A percentile compares a stretch with the other conserved stretches of the same genome.
Conservation (phyloP, 2,329 filamentous ascomycete species). For the Epichloe festucae region DNA sequence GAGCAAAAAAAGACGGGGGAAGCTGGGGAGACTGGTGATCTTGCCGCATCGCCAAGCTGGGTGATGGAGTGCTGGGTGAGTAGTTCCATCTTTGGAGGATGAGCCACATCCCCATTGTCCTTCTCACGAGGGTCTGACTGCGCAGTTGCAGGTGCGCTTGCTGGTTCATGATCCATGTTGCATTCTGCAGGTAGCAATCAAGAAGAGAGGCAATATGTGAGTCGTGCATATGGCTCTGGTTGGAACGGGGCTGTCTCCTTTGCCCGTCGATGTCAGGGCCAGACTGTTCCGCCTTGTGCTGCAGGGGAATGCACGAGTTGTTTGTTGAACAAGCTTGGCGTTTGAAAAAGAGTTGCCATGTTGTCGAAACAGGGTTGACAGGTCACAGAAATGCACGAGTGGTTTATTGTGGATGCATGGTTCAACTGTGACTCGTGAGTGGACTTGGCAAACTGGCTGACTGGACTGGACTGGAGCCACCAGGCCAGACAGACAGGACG, state of each 20-base stretch:
- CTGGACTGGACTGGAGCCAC: too few species aligned
- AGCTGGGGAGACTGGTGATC: not conserved
- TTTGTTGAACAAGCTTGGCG: not conserved
- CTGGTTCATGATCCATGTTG: not conserved
- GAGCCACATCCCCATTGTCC: not conserved
- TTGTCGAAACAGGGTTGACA: not conserved
- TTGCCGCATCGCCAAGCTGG: not conserved
- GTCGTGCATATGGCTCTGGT: not conserved
- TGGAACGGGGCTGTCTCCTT: not conserved
- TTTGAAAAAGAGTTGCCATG: not conserved
- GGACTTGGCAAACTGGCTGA: too few species aligned
- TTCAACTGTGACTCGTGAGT: too few species aligned
- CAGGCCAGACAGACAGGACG: too few species aligned
- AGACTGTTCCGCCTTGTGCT: too few species aligned
- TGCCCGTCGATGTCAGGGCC: not conserved
- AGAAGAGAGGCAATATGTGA: too few species aligned
- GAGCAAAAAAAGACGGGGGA: slow-evolving; percentile 21
- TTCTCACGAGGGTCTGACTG: too few species aligned
- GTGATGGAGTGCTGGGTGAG: not conserved
- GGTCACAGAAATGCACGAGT: not conserved
- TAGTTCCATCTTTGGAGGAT: not conserved
- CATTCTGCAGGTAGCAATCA: not conserved
- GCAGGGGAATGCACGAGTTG: too few species aligned
- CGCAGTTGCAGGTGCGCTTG: not conserved
- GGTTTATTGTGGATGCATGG: not conserved